Evolutionary conservation across 176 grass and related monocot genomes (phyloP).

Genomic region (Lolium multiflorum): DNA sequence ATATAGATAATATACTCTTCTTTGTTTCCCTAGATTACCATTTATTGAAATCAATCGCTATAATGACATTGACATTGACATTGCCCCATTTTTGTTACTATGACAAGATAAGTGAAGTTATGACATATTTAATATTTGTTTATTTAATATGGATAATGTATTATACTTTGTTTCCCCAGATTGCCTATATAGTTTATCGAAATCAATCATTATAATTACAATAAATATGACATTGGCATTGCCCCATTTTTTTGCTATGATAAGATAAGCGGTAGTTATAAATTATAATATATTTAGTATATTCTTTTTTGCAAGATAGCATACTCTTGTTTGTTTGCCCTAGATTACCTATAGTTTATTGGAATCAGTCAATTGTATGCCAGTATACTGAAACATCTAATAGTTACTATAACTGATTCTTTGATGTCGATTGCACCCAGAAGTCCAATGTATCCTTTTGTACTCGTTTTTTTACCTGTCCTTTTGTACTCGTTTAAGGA

Average conservation of each 20-base stretch:
- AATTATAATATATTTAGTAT: slow-evolving; percentile 12
- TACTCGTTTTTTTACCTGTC: too few relatives aligned
- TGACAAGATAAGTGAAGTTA: not conserved
- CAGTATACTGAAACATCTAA: slow-evolving; percentile 4
- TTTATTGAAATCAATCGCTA: too few relatives aligned
- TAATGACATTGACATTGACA: not conserved
- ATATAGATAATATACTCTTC: too few relatives aligned
- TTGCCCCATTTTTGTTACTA: slow-evolving; percentile 3
- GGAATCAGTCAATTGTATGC: not conserved
- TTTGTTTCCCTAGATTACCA: too few relatives aligned
- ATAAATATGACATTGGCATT: not conserved
- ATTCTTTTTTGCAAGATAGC: not conserved
- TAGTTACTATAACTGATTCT: not conserved
- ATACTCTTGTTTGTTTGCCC: not conserved
- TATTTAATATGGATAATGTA: too few relatives aligned
- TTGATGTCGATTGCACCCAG: slow-evolving; percentile 9
- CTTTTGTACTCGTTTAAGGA: not conserved
- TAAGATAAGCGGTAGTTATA: not conserved
- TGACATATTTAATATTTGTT: not conserved
- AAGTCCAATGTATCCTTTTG: not conserved
- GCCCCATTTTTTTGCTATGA: not conserved
- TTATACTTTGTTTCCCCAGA: too few relatives aligned
- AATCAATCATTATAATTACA: not conserved
- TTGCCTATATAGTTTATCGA: too few relatives aligned
- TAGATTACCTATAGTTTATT: not conserved